These are phyloP conservation scores for Grigorovia jiainica DNA, from an alignment of 805 yeast species.

Conservation along the genomic window DNA sequence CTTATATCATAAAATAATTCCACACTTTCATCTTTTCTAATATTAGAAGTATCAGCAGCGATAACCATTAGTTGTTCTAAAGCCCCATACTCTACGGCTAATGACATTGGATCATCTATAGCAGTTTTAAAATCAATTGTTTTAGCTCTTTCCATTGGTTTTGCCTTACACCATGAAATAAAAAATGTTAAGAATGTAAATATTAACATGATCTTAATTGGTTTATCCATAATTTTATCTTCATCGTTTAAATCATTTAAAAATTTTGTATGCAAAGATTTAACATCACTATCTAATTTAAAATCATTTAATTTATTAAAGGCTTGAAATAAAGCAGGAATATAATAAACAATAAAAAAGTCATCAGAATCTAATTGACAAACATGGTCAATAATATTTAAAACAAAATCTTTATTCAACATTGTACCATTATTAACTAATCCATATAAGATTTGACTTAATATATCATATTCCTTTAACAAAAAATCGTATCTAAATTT, in stretches of 20 bases:
- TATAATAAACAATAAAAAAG: slow-evolving; percentile 49
- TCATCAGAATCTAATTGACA: slow-evolving; percentile 49
- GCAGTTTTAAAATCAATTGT: slow-evolving; percentile 45
- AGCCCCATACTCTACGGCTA: slow-evolving; percentile 55
- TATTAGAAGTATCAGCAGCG: slow-evolving; percentile 45
- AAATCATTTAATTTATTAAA: slow-evolving; percentile 32
- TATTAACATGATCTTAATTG: slow-evolving; percentile 40
- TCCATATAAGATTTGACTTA: slow-evolving; percentile 58
- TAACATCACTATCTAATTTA: slow-evolving; percentile 33
- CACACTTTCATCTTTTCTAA: slow-evolving; percentile 31
- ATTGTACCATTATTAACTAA: slow-evolving; percentile 33
- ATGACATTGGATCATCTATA: slow-evolving; percentile 51
- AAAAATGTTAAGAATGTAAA: slow-evolving; percentile 48
- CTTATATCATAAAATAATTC: slow-evolving; percentile 56
- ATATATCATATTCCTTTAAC: slow-evolving; percentile 55
- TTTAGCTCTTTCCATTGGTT: slow-evolving; percentile 32
- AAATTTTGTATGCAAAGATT: slow-evolving; percentile 30
- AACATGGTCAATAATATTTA: slow-evolving; percentile 36
- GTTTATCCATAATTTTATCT: slow-evolving; percentile 34
- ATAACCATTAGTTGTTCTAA: slow-evolving; percentile 56
- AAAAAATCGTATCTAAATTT: slow-evolving; percentile 54
- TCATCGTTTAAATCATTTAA: slow-evolving; percentile 32
- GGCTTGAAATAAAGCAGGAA: slow-evolving; percentile 49
- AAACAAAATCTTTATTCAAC: slow-evolving; percentile 28
- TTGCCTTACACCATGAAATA: slow-evolving; percentile 56